Percentiles rank a stretch among this genome's conserved stretches.
phyloP scores from a whole-genome alignment of 202 grass and related monocot species.

The Dendrocalamus latiflorus region DNA sequence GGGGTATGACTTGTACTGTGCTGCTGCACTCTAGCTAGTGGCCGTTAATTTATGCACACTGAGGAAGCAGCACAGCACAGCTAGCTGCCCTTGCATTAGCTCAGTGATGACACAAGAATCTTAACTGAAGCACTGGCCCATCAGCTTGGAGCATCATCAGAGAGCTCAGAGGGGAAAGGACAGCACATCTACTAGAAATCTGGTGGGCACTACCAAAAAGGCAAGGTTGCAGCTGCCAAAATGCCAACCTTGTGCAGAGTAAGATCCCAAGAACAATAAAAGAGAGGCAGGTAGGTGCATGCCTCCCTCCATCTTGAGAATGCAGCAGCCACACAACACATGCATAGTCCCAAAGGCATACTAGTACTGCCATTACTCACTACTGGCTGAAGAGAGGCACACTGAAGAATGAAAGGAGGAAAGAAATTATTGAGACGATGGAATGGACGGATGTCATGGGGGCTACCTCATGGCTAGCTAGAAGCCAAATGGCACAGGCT shows the following conservation, averaged over 20 bases:
- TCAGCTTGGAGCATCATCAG: background rate
- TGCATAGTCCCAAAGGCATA: background rate
- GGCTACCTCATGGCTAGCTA: background rate
- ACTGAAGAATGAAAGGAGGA: slow-evolving; percentile 14
- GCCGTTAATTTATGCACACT: slow-evolving; percentile 4
- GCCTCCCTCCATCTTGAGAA: background rate
- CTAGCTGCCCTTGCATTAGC: background rate
- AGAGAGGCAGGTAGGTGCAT: slow-evolving; percentile 9
- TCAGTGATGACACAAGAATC: slow-evolving; percentile 33
- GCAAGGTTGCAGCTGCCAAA: slow-evolving; percentile 44
- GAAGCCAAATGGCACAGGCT: slow-evolving; percentile 3
- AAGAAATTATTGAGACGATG: slow-evolving; percentile 13
- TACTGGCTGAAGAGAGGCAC: slow-evolving; percentile 16
- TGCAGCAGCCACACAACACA: background rate
- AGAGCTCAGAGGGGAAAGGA: slow-evolving; percentile 19
- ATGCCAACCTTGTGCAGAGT: slow-evolving; percentile 22
- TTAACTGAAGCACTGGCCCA: slow-evolving; percentile 28
- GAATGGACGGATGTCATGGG: background rate
- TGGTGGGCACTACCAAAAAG: slow-evolving; percentile 56
- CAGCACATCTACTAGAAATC: slow-evolving; percentile 33
- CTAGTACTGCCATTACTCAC: background rate
- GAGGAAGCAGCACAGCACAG: background rate
- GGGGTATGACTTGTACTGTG: background rate
- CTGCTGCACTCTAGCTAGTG: background rate
- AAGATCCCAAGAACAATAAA: slow-evolving; percentile 49